Evolutionary conservation across 2,329 filamentous ascomycete species (phyloP).

Genomic region (Fusarium sp.): DNA sequence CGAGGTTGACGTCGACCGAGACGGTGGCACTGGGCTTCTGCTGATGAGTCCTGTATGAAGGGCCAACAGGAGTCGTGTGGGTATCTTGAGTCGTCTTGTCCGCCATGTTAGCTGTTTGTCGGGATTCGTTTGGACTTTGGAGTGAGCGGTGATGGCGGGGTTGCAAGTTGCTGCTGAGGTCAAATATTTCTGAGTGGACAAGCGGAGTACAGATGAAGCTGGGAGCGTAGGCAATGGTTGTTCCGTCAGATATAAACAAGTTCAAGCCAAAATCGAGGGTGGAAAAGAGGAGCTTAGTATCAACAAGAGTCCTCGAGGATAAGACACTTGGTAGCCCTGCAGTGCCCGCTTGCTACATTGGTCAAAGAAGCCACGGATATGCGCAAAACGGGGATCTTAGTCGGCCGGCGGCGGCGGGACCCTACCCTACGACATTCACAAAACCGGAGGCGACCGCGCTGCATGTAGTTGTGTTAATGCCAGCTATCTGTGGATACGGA

Average conservation of each 20-base stretch:
- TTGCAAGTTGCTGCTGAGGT: slow-evolving; percentile 16
- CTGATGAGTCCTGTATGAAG: slow-evolving; percentile 79
- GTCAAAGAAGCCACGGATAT: slow-evolving; percentile 44
- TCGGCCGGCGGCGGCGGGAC: slow-evolving; percentile 27
- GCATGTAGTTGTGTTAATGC: slow-evolving; percentile 19
- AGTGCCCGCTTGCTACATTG: slow-evolving; percentile 27
- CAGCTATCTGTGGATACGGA: slow-evolving; percentile 7
- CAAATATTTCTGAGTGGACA: slow-evolving; percentile 25
- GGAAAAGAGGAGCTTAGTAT: slow-evolving; percentile 30
- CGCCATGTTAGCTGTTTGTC: slow-evolving; percentile 45
- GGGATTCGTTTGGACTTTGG: slow-evolving; percentile 19
- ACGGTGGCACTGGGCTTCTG: slow-evolving; percentile 91
- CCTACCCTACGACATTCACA: slow-evolving; percentile 20
- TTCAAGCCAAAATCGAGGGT: slow-evolving; percentile 25
- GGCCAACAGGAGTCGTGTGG: slow-evolving; percentile 77
- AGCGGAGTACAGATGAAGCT: slow-evolving; percentile 17
- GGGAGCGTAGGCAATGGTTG: not conserved
- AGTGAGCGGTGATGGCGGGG: slow-evolving; percentile 25
- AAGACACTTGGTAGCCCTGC: slow-evolving; percentile 40
- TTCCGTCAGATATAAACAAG: slow-evolving; percentile 5
- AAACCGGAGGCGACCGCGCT: slow-evolving; percentile 39
- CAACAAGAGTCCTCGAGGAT: slow-evolving; percentile 38
- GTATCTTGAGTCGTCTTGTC: slow-evolving; percentile 43
- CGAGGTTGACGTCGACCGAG: slow-evolving; percentile 82
- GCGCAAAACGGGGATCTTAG: slow-evolving; percentile 44